Percentiles rank a stretch among this genome's conserved stretches.
Conservation (phyloP, 2,329 filamentous ascomycete genomes). For the Trichoderma sp. region DNA sequence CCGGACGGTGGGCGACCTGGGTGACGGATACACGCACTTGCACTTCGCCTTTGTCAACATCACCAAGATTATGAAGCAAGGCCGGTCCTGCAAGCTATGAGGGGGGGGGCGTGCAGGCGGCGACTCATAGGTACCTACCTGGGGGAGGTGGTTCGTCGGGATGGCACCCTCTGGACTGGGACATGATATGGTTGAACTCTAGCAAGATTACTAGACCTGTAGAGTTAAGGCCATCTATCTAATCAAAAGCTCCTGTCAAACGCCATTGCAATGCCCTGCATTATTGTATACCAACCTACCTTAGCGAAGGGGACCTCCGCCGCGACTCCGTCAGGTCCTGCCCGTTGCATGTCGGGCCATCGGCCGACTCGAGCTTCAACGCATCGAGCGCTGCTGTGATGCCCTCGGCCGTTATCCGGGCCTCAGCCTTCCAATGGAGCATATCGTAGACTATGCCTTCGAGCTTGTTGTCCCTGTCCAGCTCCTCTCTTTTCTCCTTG, state of each 20-base stretch:
- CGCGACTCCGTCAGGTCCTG: neutral
- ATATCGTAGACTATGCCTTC: neutral
- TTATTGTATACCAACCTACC: neutral
- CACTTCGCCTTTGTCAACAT: conserved; percentile 35
- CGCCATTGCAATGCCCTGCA: no score
- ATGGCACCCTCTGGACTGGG: neutral
- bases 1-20: conserved; percentile 24
- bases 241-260: no score
- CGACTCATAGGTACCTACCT: neutral
- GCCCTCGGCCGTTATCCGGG: neutral
- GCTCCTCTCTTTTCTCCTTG: no score
- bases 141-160: no score
- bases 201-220: no score
- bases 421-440: neutral
- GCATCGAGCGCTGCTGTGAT: neutral
- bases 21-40: conserved; percentile 31
- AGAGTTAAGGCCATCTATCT: no score
- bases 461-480: neutral
- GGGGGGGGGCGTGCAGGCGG: neutral
- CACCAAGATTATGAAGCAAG: conserved; percentile 21
- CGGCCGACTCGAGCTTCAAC: neutral
- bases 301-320: neutral
- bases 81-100: neutral
- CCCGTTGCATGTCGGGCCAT: neutral
- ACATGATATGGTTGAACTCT: neutral